Base-by-base conservation (phyloP, 805 yeast species). In the Yarrowia keelungensis region DNA sequence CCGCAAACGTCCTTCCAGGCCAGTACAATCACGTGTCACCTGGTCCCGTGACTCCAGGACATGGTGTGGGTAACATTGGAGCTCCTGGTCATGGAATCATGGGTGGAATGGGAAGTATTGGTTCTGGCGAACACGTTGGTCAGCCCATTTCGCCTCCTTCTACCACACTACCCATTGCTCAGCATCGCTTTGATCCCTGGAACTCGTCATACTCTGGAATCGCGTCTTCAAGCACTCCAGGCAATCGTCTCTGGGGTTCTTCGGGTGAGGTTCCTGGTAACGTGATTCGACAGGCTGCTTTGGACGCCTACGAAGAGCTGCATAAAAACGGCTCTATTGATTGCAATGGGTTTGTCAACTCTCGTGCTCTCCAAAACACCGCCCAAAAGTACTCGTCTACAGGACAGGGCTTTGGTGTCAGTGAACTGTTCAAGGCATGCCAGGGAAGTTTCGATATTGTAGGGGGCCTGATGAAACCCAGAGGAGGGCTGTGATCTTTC, bases 171-270 rank as follows among this genome's bases (percentile, higher is more conserved):
- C 49, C 64, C 14, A 32, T 32, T 10, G 8, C 64, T 15, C 64
- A 58, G 19, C 64, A 42, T 22, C 43, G 67, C 5, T 62, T 62
- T 10, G 67, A 62, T n/a, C 67, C 67, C 39, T 62, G 67, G 67
- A 62, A 26, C 15, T 62, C 67, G 45, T 62, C 67, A 1, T 62
- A 47, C 22, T 62, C 67, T 2, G 56, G 67, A 1, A 62, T 62
- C 15, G 56, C 47, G 36, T 45, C 67, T 7, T 61, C 67, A 8
- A 19, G 38, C 43, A 59, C 53, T 2, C 36, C 53, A 9, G 67
- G 38, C 2, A 45, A 46, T 38, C 56, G 46, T 3, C 36, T 62
- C 2, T 62, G 67, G 67, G 39, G 39, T 2, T n/a, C 46, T 9
- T 46, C 56, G 1, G 56, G 67, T 5, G 53, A 47, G 11, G 54